phyloP scores from a whole-genome alignment of 2,329 filamentous ascomycete species.

The Penicillium occitanis region DNA sequence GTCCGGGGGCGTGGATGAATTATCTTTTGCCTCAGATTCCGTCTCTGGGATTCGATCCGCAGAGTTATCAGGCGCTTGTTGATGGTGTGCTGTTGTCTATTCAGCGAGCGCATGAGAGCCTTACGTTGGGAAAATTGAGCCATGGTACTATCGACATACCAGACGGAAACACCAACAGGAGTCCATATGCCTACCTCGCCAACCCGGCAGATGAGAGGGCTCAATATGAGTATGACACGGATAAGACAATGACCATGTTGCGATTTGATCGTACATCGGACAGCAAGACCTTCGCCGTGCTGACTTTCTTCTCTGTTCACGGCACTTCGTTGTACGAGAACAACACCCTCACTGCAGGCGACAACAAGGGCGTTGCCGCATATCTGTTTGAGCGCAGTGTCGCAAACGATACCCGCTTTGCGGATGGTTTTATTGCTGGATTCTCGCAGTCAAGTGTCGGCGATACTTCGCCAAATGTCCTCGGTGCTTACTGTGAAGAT shows the following conservation, averaged over 20 bases:
- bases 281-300: conserved; percentile 71
- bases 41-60: conserved; percentile 77
- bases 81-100: conserved; percentile 82
- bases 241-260: conserved; percentile 77
- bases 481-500: conserved; percentile 88
- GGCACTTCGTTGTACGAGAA: conserved; percentile 89
- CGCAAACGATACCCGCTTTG: conserved; percentile 54
- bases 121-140: conserved; percentile 69
- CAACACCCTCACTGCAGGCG: conserved; percentile 87
- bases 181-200: conserved; percentile 80
- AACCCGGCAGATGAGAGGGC: conserved; percentile 76
- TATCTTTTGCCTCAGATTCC: conserved; percentile 92
- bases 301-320: conserved; percentile 92
- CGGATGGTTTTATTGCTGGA: conserved; percentile 75
- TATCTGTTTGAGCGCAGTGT: conserved; percentile 76
- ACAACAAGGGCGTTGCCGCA: conserved; percentile 94
- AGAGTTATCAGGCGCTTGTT: conserved; percentile 87
- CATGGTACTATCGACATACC: conserved; percentile 68
- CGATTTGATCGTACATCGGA: conserved; percentile 74
- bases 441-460: conserved; percentile 92
- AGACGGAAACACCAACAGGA: conserved; percentile 85
- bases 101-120: conserved; percentile 70
- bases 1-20: conserved; percentile 90
- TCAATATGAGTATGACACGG: conserved; percentile 64
- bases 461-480: conserved; percentile 84